Conservation (phyloP, 2,329 filamentous ascomycete species). For the Sporothrix schenckii region DNA sequence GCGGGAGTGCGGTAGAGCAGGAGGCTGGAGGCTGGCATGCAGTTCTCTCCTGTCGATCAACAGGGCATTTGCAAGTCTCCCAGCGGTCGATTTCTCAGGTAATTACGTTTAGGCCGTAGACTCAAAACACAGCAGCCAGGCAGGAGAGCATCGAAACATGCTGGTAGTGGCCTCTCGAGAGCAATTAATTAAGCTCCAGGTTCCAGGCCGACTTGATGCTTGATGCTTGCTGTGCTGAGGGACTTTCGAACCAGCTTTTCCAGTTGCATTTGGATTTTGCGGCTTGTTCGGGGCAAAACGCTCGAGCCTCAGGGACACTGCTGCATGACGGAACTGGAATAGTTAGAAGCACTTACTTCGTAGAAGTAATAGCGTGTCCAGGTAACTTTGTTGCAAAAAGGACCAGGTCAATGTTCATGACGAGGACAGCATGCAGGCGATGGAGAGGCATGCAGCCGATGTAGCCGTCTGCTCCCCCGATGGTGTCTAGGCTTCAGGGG, state of each 20-base stretch:
- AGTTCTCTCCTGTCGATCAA: constrained; percentile 23
- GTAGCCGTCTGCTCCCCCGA: background rate
- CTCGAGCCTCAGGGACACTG: constrained; percentile 13
- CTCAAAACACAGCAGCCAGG: background rate
- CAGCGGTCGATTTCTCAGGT: background rate
- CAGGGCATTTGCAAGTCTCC: background rate
- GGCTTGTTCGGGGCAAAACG: constrained; percentile 19
- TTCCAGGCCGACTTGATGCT: background rate
- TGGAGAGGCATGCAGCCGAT: constrained; percentile 13
- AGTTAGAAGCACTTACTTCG: background rate
- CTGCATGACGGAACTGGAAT: background rate
- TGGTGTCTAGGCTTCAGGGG: background rate
- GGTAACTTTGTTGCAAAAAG: background rate
- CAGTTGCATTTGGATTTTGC: background rate
- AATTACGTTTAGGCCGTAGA: background rate
- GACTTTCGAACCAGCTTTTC: background rate
- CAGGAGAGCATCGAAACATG: too few relatives aligned
- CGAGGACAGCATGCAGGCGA: background rate
- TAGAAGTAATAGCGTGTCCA: background rate
- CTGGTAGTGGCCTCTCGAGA: too few relatives aligned
- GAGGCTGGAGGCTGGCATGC: constrained; percentile 8
- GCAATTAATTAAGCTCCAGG: too few relatives aligned
- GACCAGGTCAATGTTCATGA: background rate
- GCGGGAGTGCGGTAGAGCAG: background rate
- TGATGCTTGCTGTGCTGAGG: background rate